A percentile compares a stretch with the other conserved stretches of the same genome.
phyloP scores from a whole-genome alignment of 2,329 filamentous ascomycete species.

The Hirsutella thompsonii region DNA sequence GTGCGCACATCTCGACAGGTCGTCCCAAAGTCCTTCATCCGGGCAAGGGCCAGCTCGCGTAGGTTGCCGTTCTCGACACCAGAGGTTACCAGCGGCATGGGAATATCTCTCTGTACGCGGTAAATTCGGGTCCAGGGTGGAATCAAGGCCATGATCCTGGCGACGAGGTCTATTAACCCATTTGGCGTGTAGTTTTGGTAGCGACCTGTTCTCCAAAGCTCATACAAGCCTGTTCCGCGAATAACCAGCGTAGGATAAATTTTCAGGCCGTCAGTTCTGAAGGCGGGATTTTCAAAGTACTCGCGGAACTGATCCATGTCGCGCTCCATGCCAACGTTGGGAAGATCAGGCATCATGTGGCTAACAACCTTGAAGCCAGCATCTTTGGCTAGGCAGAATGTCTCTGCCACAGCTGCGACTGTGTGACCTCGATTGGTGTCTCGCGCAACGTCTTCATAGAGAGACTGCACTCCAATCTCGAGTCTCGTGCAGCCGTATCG shows the following conservation, averaged over 20 bases:
- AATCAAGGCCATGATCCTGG: constrained; percentile 86
- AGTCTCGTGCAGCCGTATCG: constrained; percentile 94
- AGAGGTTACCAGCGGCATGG: constrained; percentile 98
- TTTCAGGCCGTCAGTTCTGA: constrained; percentile 92
- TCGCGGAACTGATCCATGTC: constrained; percentile 95
- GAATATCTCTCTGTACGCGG: constrained; percentile 94
- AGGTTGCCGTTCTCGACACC: constrained; percentile 97
- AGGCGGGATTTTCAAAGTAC: constrained; percentile 94
- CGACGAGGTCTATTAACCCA: constrained; percentile 87
- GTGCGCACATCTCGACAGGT: constrained; percentile 94
- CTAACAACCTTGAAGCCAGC: constrained; percentile 98
- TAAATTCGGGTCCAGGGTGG: constrained; percentile 98
- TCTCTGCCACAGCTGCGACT: constrained; percentile 88
- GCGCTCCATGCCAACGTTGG: constrained; percentile 96
- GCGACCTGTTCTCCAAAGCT: constrained; percentile 89
- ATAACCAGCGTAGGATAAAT: constrained; percentile 98
- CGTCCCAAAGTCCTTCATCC: constrained; percentile 98
- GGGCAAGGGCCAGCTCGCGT: constrained; percentile 80
- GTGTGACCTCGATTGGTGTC: constrained; percentile 97
- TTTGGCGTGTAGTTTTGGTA: constrained; percentile 99
- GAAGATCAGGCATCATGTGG: constrained; percentile 99
- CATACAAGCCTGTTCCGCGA: constrained; percentile 88
- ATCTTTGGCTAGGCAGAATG: constrained; percentile 94
- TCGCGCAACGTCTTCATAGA: constrained; percentile 96
- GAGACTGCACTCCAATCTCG: constrained; percentile 88